Base-by-base conservation (phyloP, 2,329 filamentous ascomycete genomes). In the Fusarium equiseti region DNA sequence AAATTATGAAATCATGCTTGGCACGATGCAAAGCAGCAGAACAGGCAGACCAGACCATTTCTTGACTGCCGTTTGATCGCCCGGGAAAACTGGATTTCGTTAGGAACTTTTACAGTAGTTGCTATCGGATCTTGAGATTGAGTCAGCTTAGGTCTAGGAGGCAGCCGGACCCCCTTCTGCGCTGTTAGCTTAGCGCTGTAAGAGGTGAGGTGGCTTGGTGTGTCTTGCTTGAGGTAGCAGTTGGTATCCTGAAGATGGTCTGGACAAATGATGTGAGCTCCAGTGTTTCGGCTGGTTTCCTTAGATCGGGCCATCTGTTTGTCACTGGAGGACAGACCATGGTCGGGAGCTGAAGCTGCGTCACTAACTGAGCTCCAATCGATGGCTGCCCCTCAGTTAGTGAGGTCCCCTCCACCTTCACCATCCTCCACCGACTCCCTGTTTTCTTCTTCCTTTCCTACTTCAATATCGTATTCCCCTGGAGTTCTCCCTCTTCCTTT, bases 1-100 rank as follows among this genome's bases (percentile, higher is more conserved):
- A 75, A 72, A 72, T 75, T 66, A 75, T 74, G 65, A 74, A 72
- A 72, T 75, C 72, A 75, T 75, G 73, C 70, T 72, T 70, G 61
- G 62, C 53, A 63, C 57, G 35, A 70, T 55, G 26, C 38, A 53
- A 53, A 31, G 35, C 16, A 38, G 59, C 63, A 70, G 58, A 40
- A 22, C 59, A 61, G 48, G 27, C 64, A 62, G 46, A n/a, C 60
- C 64, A 62, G 46, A 18, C 60, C 46, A 59, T 58, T 24, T 42
- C 57, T 44, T 46, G 45, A 69, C 38, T 59, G 42, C 63, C 52
- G 54, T 44, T 61, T 65, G 59, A 68, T 71, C 58, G 40, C 18
- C 46, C 40, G 46, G 29, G 13, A 22, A 63, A 59, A 69, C 43
- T 71, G 45, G 26, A 50, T 40, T 71, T 49, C 27, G 15, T 40